Evolutionary conservation across 495 filamentous ascomycete species (phyloP).

Genomic region (Hyaloscypha bicolor): DNA sequence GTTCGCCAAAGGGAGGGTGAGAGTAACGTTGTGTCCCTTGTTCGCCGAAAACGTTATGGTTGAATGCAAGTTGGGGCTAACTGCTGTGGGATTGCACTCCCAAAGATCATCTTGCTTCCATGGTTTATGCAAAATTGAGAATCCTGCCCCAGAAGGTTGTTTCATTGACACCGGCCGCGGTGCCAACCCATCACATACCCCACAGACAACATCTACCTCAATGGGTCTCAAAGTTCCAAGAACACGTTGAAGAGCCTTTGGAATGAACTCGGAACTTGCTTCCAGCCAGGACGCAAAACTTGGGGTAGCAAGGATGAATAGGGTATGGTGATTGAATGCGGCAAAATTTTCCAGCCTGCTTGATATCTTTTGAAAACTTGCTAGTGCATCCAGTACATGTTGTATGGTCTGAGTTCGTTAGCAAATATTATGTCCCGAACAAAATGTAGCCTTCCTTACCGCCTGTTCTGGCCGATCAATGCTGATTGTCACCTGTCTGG

Average conservation of each 20-base stretch:
- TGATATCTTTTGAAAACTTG: not conserved
- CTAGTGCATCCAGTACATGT: not conserved
- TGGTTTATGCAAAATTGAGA: constrained; percentile 43
- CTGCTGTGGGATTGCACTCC: constrained; percentile 4
- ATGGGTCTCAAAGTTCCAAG: not conserved
- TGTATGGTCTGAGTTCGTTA: not conserved
- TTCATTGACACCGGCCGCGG: constrained; percentile 9
- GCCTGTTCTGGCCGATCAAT: not conserved
- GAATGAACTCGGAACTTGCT: constrained; percentile 19
- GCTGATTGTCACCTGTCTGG: not conserved
- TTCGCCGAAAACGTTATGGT: constrained; percentile 25
- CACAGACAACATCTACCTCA: constrained; percentile 25
- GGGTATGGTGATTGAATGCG: not conserved
- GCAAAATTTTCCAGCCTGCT: not conserved
- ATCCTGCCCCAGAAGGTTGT: constrained; percentile 30
- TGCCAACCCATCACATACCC: constrained; percentile 29
- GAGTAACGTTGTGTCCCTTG: constrained; percentile 16
- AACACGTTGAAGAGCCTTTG: constrained; percentile 8
- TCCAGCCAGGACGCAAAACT: constrained; percentile 29
- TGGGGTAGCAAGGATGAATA: constrained; percentile 20
- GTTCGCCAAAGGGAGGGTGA: constrained; percentile 69
- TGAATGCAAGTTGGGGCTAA: constrained; percentile 8
- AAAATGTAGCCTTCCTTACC: not conserved
- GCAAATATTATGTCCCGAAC: not conserved
- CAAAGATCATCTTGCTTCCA: constrained; percentile 34